Conservation (phyloP, 768 basidiomycete species). For the Multifurca ochricompacta region DNA sequence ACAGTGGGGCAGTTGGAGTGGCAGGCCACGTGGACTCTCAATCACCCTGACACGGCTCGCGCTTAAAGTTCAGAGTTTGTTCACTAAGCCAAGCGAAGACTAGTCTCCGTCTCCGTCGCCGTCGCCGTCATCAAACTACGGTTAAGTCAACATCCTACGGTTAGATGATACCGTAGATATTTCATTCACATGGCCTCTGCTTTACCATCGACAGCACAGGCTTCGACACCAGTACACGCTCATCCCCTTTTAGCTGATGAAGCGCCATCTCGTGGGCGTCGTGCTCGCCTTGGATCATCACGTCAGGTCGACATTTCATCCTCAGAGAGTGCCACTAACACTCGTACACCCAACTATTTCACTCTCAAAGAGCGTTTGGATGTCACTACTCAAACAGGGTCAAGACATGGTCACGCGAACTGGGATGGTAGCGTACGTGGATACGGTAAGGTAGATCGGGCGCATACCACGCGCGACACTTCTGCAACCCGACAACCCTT, state of each 20-base stretch:
- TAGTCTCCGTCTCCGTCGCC: no score
- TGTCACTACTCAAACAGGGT: slow-evolving; percentile 29
- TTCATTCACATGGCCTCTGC: slow-evolving; percentile 19
- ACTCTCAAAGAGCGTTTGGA: slow-evolving; percentile 57
- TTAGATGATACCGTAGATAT: slow-evolving; percentile 4
- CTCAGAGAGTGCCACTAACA: slow-evolving; percentile 12
- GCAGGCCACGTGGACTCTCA: no score
- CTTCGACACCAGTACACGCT: slow-evolving; percentile 49
- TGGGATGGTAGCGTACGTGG: slow-evolving; percentile 55
- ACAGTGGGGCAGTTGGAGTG: no score
- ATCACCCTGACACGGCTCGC: no score
- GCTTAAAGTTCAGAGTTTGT: not conserved
- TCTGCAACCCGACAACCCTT: slow-evolving; percentile 31
- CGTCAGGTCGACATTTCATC: slow-evolving; percentile 27
- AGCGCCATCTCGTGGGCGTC: slow-evolving; percentile 34
- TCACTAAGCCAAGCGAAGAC: no score
- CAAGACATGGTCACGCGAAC: slow-evolving; percentile 25
- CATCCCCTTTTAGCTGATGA: slow-evolving; percentile 68
- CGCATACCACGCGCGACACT: slow-evolving; percentile 25
- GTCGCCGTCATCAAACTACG: not conserved
- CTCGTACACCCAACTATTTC: slow-evolving; percentile 48
- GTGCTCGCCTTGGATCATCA: slow-evolving; percentile 33
- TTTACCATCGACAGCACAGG: slow-evolving; percentile 25
- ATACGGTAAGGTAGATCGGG: slow-evolving; percentile 37
- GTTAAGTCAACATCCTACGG: not conserved